phyloP scores from a whole-genome alignment of 768 basidiomycete genomes.

The Pisolithus albus region DNA sequence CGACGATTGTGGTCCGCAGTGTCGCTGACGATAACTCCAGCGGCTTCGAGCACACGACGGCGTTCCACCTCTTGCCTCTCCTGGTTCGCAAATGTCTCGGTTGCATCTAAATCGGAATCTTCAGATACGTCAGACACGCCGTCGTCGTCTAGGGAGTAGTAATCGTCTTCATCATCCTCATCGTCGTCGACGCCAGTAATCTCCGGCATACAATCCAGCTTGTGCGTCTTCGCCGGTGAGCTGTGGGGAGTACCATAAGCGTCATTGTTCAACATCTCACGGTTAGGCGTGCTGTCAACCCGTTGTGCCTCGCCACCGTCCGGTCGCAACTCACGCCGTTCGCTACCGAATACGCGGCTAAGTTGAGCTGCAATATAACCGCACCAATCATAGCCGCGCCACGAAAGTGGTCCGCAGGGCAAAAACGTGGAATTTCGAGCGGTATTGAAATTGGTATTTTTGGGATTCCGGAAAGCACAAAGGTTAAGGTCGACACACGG shows the following conservation, averaged over 20 bases:
- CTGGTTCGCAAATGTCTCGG: slow-evolving; percentile 44
- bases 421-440: slow-evolving; percentile 7
- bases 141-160: slow-evolving; percentile 26
- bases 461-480: not conserved
- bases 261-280: slow-evolving; percentile 8
- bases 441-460: slow-evolving; percentile 9
- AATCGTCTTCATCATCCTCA: slow-evolving; percentile 27
- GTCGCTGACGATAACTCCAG: slow-evolving; percentile 65
- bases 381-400: slow-evolving; percentile 5
- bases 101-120: slow-evolving; percentile 19
- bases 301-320: not conserved
- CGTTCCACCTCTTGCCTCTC: slow-evolving; percentile 68
- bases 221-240: slow-evolving; percentile 14
- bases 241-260: slow-evolving; percentile 19
- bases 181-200: slow-evolving; percentile 5
- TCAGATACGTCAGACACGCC: slow-evolving; percentile 18
- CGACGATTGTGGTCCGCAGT: not conserved
- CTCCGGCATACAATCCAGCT: slow-evolving; percentile 3
- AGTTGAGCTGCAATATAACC: slow-evolving; percentile 1
- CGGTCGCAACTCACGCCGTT: not conserved
- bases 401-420: not conserved
- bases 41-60: slow-evolving; percentile 78
- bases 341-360: slow-evolving; percentile 2
- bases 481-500: too few species aligned
- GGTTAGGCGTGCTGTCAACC: not conserved